These are phyloP conservation scores for Heterobasidion irregulare DNA, from an alignment of 1,284 basidiomycete genomes.

Conservation along the genomic window DNA sequence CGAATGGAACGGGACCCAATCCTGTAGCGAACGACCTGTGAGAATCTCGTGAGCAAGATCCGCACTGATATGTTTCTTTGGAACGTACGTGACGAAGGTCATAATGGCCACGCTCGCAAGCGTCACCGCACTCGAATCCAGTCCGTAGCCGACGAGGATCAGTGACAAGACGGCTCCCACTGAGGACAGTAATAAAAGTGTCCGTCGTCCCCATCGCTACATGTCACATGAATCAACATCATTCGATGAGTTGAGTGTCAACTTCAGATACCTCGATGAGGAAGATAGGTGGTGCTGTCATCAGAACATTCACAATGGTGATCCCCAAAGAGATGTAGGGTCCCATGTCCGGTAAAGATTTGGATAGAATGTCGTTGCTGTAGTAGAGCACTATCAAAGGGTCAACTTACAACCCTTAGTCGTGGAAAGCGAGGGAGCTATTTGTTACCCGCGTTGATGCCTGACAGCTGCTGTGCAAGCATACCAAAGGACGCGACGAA, in stretches of 20 bases:
- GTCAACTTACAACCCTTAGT: not conserved
- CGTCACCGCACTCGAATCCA: slow-evolving; percentile 51
- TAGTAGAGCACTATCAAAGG: slow-evolving; percentile 67
- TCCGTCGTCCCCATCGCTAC: slow-evolving; percentile 59
- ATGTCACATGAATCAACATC: slow-evolving; percentile 1
- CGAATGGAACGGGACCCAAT: slow-evolving; percentile 88
- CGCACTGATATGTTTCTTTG: too few relatives aligned
- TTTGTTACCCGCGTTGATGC: slow-evolving; percentile 46
- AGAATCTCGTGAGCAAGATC: not conserved
- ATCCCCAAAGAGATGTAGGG: slow-evolving; percentile 75
- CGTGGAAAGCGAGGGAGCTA: not conserved
- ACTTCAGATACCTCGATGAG: slow-evolving; percentile 69
- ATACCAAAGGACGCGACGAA: slow-evolving; percentile 66
- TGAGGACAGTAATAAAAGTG: slow-evolving; percentile 48
- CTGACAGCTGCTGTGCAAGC: slow-evolving; percentile 72
- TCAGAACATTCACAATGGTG: slow-evolving; percentile 73
- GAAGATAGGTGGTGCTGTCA: slow-evolving; percentile 78
- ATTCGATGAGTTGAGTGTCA: slow-evolving; percentile 2
- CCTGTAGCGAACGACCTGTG: slow-evolving; percentile 79
- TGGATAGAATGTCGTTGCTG: slow-evolving; percentile 79
- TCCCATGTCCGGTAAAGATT: slow-evolving; percentile 68
- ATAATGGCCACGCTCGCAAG: slow-evolving; percentile 75
- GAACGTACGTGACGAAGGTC: slow-evolving; percentile 71
- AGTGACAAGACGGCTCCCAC: slow-evolving; percentile 61
- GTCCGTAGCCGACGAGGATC: slow-evolving; percentile 60